Conservation (phyloP, 2,329 filamentous ascomycete genomes). For the Didymella pinodella region DNA sequence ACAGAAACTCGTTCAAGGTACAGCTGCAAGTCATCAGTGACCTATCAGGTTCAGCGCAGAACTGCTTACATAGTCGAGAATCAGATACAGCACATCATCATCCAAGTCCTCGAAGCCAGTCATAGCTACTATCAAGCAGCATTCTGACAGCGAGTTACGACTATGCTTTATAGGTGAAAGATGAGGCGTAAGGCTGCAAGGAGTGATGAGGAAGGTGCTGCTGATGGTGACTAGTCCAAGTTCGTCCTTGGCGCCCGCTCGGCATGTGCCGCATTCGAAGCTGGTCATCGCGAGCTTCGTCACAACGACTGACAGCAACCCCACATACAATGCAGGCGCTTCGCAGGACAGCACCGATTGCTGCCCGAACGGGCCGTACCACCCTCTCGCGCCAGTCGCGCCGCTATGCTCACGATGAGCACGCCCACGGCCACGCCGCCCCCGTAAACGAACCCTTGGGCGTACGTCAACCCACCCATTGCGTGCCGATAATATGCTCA, state of each 20-base stretch:
- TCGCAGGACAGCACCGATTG: constrained; percentile 53
- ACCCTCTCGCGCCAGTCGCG: constrained; percentile 51
- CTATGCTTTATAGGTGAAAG: background rate
- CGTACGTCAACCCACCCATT: constrained; percentile 52
- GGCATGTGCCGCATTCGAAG: constrained; percentile 32
- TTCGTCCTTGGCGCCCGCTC: constrained; percentile 20
- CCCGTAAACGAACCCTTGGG: constrained; percentile 60
- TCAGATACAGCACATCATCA: constrained; percentile 30
- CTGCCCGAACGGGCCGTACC: constrained; percentile 51
- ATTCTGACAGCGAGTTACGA: background rate
- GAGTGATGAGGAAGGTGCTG: constrained; percentile 22
- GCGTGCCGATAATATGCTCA: constrained; percentile 4
- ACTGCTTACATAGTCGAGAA: constrained; percentile 26
- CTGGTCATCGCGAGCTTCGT: constrained; percentile 41
- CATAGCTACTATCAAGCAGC: background rate
- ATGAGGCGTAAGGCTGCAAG: constrained; percentile 8
- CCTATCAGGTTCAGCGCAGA: constrained; percentile 1
- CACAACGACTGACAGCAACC: constrained; percentile 29
- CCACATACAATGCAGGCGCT: constrained; percentile 55
- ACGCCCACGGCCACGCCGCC: constrained; percentile 46
- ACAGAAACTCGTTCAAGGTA: constrained; percentile 13
- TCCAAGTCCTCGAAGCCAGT: constrained; percentile 22
- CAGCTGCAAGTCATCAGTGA: constrained; percentile 15
- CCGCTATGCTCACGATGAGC: constrained; percentile 52
- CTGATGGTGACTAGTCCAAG: constrained; percentile 24